Percentiles rank a stretch among this genome's conserved stretches.
Evolutionary conservation across 352 stramenopile species (phyloP).

Genomic region (Phytophthora pisi): DNA sequence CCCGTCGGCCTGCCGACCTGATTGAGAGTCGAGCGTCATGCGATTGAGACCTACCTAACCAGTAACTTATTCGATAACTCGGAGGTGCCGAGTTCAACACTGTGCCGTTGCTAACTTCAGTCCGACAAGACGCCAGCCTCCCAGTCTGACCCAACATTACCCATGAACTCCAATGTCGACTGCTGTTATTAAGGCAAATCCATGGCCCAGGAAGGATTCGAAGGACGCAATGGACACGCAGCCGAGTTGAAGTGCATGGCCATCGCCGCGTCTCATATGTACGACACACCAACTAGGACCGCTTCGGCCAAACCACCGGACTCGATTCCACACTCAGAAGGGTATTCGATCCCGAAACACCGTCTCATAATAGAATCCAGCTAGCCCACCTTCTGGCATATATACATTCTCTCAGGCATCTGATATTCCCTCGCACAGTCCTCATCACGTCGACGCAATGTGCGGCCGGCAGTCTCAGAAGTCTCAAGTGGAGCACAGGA

Average conservation of each 20-base stretch:
- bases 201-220: neutral
- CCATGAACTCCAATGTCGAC: neutral
- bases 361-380: no score
- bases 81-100: neutral
- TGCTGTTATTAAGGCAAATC: neutral
- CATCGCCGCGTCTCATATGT: slow-evolving; percentile 13
- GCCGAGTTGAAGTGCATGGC: neutral
- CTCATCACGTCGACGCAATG: neutral
- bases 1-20: slow-evolving; percentile 24
- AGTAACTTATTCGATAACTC: slow-evolving; percentile 33
- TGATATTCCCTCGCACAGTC: neutral
- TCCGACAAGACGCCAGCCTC: slow-evolving; percentile 1
- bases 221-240: neutral
- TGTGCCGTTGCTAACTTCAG: neutral
- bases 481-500: neutral
- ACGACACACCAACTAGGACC: neutral
- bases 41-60: neutral
- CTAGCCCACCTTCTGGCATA: neutral
- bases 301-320: neutral
- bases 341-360: neutral
- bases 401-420: neutral
- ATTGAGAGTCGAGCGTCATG: neutral
- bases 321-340: neutral
- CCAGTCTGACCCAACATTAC: neutral
- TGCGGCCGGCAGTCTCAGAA: slow-evolving; percentile 21